Evolutionary conservation across 169 alveolate species (phyloP), one percentile per base, ranked within the genome.

Genomic region (Cryptosporidium andersoni): DNA sequence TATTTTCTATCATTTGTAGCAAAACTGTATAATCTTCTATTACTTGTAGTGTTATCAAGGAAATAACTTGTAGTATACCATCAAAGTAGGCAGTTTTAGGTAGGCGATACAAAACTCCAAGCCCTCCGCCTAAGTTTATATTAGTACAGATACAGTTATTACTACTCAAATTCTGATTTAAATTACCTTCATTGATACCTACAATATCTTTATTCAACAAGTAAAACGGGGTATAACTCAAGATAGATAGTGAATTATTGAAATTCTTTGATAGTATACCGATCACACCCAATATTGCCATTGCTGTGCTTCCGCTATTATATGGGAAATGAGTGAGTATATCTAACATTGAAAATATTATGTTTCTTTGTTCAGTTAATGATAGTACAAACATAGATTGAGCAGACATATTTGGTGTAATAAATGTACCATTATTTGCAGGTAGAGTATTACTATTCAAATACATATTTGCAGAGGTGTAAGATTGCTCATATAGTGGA

Each of bases 191-290:
- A 1, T 11, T 5, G 25, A 25, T 25, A 25, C 25, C 25, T 25
- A 25, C 25, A 25, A 25, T 25, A 25, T 25, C 25, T 25, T 25
- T 25, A 25, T 25, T 25, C 42, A 45, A 16, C 67, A 74, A 16
- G 63, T 74, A 74, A 58, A 74, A 74, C 11, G 85, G 85, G 12
- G 85, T 74, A 48, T 74, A 74, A 48, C 85, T 74, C 4, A 74
- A 48, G 39, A 74, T n/a, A 16, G 60, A 42, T 5, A 74, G 60
- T 3, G 85, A 74, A 49, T 74, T 74, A 42, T 49, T 62, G 47
- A 74, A 74, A 8, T 60, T 52, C 60, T 58, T 52, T 5, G 85
- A 58, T 45, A 74, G 47, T 45, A 74, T 74, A 1, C 67, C 45
- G 55, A 74, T 58, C 3, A 74, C 85, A 25, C 85, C 85, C 48